Evolutionary conservation across 495 filamentous ascomycete genomes (phyloP), one percentile per base, ranked within the genome.

Genomic region (Jackrogersella multiformis): DNA sequence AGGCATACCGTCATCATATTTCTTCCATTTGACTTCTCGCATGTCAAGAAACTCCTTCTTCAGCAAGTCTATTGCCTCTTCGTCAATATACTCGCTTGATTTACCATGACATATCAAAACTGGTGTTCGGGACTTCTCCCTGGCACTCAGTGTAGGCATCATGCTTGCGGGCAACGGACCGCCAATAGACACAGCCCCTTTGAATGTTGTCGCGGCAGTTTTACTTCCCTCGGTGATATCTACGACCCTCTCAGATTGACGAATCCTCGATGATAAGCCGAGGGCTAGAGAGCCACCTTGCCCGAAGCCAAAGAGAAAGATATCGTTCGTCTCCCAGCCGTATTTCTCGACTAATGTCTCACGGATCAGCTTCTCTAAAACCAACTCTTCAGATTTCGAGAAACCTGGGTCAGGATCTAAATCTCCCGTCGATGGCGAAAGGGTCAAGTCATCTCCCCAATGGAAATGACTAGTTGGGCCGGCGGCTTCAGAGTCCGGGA

Each of bases 381-480:
- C 66, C 2, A 89, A 42, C 5, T 66, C 53, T 21, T 77, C 78
- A 0, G 87, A 79, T 10, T 80, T 82, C 16, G 78, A 74, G 67
- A 97, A 94, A 0, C 94, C 93, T 0, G 91, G 86, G 70, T 97
- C 94, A 21, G 88, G 80, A 44, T 97, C 92, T 30, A 97, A 78
- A 0, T 82, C 85, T 0, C 89, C 91, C 2, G 81, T 85, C 1
- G 77, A 67, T 4, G 78, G 66, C 52, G 90, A 86, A 48, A 97
- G 86, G 2, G 83, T 71, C 30, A 99, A 76, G 72, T 99, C 94
- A 75, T 98, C 92, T 51, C 93, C 93, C 94, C 94, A 98, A 78
- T 97, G 93, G 73, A 88, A 97, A 20, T 80, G 66, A 0, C 46
- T 53, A 12, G 61, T 56, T 21, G 61, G 63, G 0, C 49, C 53